Conservation (phyloP, 78 protist species). For the Pigoraptor vietnamica region DNA sequence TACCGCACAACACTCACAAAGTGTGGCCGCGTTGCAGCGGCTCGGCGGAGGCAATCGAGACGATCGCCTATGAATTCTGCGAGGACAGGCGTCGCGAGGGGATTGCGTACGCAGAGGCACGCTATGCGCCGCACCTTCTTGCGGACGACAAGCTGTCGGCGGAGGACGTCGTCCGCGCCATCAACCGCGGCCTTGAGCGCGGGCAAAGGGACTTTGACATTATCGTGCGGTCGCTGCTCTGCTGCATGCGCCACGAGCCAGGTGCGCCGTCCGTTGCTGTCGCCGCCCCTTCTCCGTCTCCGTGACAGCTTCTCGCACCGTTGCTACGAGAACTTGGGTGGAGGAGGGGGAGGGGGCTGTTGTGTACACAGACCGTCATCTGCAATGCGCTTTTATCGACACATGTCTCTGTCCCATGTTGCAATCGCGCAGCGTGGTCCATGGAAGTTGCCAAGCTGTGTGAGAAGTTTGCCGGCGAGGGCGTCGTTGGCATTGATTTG, state of each 20-base stretch:
- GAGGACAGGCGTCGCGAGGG: neutral
- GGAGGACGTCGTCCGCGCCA: neutral
- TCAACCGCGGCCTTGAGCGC: neutral
- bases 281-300: too few species aligned
- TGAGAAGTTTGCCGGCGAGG: neutral
- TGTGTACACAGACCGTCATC: neutral
- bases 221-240: neutral
- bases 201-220: neutral
- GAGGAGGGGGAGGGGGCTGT: neutral
- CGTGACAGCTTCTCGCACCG: too few species aligned
- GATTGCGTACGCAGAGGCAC: neutral
- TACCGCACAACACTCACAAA: neutral
- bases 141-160: neutral
- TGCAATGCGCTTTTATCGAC: too few species aligned
- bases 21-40: neutral
- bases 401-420: too few species aligned
- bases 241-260: conserved; percentile 1
- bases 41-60: neutral
- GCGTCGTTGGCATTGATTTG: neutral
- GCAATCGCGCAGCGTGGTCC: neutral
- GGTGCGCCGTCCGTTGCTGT: neutral
- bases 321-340: too few species aligned
- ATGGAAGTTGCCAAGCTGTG: neutral
- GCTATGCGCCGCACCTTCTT: neutral
- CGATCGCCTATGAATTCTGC: neutral